Percentiles rank a stretch among this genome's conserved stretches.
Conservation (phyloP, 805 yeast species). For the Sugiyamaella boreocaroliniensis region DNA sequence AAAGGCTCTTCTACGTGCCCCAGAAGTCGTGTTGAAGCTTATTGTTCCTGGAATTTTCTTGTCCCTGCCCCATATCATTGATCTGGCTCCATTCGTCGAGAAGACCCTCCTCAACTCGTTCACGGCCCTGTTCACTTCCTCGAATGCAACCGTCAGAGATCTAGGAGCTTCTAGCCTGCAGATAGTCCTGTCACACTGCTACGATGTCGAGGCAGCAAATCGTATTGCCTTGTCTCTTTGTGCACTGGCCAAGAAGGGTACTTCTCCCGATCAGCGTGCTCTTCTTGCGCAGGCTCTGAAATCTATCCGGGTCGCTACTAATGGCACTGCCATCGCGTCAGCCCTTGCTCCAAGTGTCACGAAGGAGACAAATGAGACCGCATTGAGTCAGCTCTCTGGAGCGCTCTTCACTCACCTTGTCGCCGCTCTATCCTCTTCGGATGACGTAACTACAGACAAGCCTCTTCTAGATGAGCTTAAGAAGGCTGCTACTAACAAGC, state of each 20-base stretch:
- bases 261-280: constrained; percentile 60
- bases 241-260: constrained; percentile 51
- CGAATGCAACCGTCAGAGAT: constrained; percentile 58
- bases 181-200: constrained; percentile 25
- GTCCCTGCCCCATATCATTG: constrained; percentile 32
- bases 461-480: constrained; percentile 32
- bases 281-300: constrained; percentile 43
- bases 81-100: constrained; percentile 37
- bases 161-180: constrained; percentile 39
- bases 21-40: constrained; percentile 58
- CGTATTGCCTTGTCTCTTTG: constrained; percentile 47
- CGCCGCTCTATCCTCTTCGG: constrained; percentile 20
- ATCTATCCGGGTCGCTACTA: constrained; percentile 25
- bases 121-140: constrained; percentile 54
- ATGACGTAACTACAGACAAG: constrained; percentile 21
- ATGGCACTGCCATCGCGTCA: constrained; percentile 36
- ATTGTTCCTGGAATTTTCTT: constrained; percentile 47
- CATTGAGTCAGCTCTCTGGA: constrained; percentile 44
- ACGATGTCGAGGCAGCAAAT: constrained; percentile 25
- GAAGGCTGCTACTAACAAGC: constrained; percentile 63
- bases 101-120: constrained; percentile 46
- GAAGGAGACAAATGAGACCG: constrained; percentile 71
- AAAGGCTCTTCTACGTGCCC: constrained; percentile 68
- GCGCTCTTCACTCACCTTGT: constrained; percentile 45
- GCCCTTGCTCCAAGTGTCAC: constrained; percentile 46